Conservation (phyloP, 2,329 filamentous ascomycete genomes). For the Apiospora pterosperma region DNA sequence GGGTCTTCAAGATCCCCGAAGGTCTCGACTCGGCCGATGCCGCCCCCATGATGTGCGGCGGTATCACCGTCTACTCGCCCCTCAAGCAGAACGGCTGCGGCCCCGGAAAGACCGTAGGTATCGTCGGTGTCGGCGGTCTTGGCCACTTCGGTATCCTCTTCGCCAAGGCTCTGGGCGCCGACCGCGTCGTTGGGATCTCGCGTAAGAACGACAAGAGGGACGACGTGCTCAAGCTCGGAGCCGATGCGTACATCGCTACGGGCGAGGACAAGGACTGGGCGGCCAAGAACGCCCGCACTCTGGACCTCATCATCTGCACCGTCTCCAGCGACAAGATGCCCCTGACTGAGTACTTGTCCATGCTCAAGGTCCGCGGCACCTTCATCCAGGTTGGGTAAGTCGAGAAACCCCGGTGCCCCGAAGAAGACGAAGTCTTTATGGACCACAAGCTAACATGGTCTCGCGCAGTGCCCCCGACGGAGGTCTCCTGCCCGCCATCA, state of each 20-base stretch:
- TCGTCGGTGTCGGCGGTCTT: conserved; percentile 11
- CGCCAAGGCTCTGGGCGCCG: conserved; percentile 11
- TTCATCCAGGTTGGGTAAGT: conserved; percentile 13
- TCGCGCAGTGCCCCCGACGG: conserved; percentile 52
- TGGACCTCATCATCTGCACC: conserved; percentile 12
- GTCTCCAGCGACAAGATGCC: conserved; percentile 13
- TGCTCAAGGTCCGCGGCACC: conserved; percentile 10
- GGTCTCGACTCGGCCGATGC: conserved; percentile 27
- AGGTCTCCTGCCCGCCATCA: conserved; percentile 39
- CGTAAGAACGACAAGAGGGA: conserved; percentile 10
- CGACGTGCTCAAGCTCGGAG: conserved; percentile 12
- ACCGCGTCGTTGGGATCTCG: conserved; percentile 12
- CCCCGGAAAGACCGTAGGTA: conserved; percentile 11
- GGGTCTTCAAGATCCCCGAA: conserved; percentile 39
- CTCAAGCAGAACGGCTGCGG: conserved; percentile 11
- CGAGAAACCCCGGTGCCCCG: no score
- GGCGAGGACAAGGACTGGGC: conserved; percentile 12
- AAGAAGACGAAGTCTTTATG: no score
- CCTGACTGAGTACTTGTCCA: conserved; percentile 7
- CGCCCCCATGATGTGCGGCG: conserved; percentile 25
- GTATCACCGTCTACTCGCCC: conserved; percentile 11
- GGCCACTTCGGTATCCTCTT: conserved; percentile 12
- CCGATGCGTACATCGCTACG: conserved; percentile 12
- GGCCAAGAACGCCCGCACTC: conserved; percentile 6
- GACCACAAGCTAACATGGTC: neutral